These are phyloP conservation scores for Talaromyces islandicus DNA, from an alignment of 2,329 filamentous ascomycete species.

Conservation along the genomic window DNA sequence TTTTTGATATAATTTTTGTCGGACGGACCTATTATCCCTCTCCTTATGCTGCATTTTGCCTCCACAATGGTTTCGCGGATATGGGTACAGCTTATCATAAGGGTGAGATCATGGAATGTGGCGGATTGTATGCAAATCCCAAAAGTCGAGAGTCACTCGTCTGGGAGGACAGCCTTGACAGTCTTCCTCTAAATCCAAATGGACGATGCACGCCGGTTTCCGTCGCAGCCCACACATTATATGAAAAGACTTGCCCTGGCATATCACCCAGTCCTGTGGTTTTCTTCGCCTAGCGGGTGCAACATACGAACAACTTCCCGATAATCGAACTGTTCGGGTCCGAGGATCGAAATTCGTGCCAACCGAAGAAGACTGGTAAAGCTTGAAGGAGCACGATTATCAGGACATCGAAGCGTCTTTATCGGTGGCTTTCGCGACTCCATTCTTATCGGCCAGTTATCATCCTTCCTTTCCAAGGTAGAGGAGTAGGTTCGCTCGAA, in stretches of 20 bases:
- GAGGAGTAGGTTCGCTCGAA: not conserved
- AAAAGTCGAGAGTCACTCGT: slow-evolving; percentile 39
- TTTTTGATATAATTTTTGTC: slow-evolving; percentile 39
- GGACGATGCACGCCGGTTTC: slow-evolving; percentile 42
- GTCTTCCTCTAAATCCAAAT: slow-evolving; percentile 34
- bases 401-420: not conserved
- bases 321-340: slow-evolving; percentile 34
- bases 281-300: slow-evolving; percentile 35
- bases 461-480: not conserved
- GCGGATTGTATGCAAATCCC: slow-evolving; percentile 39
- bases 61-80: not conserved
- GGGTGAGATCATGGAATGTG: slow-evolving; percentile 54
- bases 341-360: slow-evolving; percentile 16
- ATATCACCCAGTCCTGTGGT: slow-evolving; percentile 44
- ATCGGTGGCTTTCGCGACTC: not conserved
- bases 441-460: not conserved
- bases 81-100: slow-evolving; percentile 28
- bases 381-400: not conserved
- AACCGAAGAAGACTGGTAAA: not conserved
- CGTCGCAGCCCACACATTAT: slow-evolving; percentile 48
- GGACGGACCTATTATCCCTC: slow-evolving; percentile 38
- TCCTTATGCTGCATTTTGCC: slow-evolving; percentile 28
- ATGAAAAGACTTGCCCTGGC: slow-evolving; percentile 50
- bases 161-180: slow-evolving; percentile 43
- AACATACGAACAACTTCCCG: slow-evolving; percentile 35